Percentiles rank a stretch among this genome's conserved stretches.
These are phyloP conservation scores for Wickerhamomyces bisporus DNA, from an alignment of 805 yeast species.

Conservation along the genomic window DNA sequence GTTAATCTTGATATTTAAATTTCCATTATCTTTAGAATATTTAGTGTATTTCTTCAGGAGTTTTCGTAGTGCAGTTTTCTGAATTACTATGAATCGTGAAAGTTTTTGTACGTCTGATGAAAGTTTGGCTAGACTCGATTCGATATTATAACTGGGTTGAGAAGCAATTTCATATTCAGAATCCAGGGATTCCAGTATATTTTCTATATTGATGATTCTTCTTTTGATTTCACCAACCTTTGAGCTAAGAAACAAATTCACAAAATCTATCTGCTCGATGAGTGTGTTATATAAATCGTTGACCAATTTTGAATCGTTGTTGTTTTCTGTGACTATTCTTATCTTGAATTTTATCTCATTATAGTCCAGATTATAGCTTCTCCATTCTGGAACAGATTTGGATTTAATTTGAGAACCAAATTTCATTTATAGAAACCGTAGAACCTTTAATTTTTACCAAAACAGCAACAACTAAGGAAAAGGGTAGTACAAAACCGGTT, in stretches of 20 bases:
- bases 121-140: constrained; percentile 35
- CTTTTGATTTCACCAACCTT: constrained; percentile 66
- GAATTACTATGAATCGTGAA: constrained; percentile 66
- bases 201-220: constrained; percentile 36
- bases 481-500: too few species aligned
- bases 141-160: constrained; percentile 17
- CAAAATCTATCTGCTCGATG: constrained; percentile 52
- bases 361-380: constrained; percentile 75
- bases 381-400: constrained; percentile 87
- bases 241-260: constrained; percentile 56
- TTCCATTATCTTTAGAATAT: constrained; percentile 33
- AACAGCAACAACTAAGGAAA: neutral
- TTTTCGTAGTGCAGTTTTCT: constrained; percentile 68
- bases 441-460: neutral
- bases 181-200: constrained; percentile 25
- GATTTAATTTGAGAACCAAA: constrained; percentile 74
- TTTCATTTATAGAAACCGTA: constrained; percentile 54
- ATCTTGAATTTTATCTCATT: constrained; percentile 68
- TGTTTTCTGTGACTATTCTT: constrained; percentile 38
- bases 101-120: constrained; percentile 55
- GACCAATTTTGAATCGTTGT: constrained; percentile 5
- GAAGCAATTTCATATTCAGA: neutral
- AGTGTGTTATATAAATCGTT: constrained; percentile 39
- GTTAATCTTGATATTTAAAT: constrained; percentile 23
- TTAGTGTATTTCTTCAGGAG: constrained; percentile 63